Evolutionary conservation across 2,329 filamentous ascomycete species (phyloP), one percentile per base, ranked within the genome.

Genomic region (Penicillium sp.): DNA sequence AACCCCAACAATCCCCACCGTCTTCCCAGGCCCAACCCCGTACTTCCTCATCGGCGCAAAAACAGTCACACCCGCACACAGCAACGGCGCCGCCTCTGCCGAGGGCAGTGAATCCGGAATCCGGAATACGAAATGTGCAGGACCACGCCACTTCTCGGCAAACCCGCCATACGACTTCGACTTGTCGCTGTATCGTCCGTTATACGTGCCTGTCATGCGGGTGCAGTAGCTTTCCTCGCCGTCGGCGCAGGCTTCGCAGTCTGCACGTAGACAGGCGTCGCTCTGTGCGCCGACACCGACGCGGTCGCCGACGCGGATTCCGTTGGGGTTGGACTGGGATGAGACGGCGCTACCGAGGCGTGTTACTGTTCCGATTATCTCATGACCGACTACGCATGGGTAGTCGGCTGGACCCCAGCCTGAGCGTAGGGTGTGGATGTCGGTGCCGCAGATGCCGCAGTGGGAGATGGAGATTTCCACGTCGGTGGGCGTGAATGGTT

Each of bases 51-150:
- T 74, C 0, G 90, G 89, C 5, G 82, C 82, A 69, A 83, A 94
- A 0, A 87, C 82, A 0, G 90, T 94, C 50, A 93, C 81, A 1
- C 90, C 90, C 1, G 85, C 90, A 68, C 90, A 93, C 29, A 93
- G 79, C 78, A 94, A 85, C 1, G 89, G 89, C 1, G 89, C 83
- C 1, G 82, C 83, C 55, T 80, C 76, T 10, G 77, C 78, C 31
- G 75, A 79, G 1, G 72, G 65, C 29, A 86, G 59, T 0, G 58
- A 68, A 14, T 80, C 77, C 0, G 84, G 84, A 56, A 86, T 85
- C 66, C 75, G 79, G 65, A 85, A 74, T 0, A 79, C 80, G 61
- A 90, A 92, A 62, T 83, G 81, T 16, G 74, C 77, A 1, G 80
- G 79, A 0, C 79, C 80, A 16, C 85, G 79, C 67, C 80, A 80